A percentile compares a stretch with the other conserved stretches of the same genome.
These are phyloP conservation scores for Cordyceps farinosa DNA, from an alignment of 2,329 filamentous ascomycete species.

Conservation along the genomic window DNA sequence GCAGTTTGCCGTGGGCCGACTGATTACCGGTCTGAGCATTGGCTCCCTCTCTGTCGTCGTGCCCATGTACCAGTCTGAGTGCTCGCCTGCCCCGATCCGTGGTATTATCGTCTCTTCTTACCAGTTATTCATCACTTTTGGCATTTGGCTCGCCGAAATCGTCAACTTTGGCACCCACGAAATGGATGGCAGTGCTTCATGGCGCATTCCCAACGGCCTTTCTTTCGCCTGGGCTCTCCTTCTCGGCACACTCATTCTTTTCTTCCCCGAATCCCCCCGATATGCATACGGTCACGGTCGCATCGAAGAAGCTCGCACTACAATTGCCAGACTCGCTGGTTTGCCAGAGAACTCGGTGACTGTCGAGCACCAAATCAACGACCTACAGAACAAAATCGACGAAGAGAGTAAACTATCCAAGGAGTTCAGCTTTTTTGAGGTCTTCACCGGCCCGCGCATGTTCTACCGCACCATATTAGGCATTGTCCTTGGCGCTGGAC, in stretches of 20 bases:
- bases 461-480: conserved; percentile 61
- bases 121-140: conserved; percentile 67
- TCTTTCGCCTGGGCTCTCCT: conserved; percentile 53
- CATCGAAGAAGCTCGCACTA: conserved; percentile 45
- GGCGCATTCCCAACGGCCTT: conserved; percentile 61
- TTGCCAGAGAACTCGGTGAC: conserved; percentile 36
- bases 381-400: conserved; percentile 49
- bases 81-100: conserved; percentile 60
- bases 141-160: conserved; percentile 58
- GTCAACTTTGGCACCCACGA: conserved; percentile 59
- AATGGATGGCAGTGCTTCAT: conserved; percentile 47
- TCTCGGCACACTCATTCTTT: conserved; percentile 47
- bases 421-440: conserved; percentile 53
- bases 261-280: conserved; percentile 54
- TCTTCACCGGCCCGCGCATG: conserved; percentile 67
- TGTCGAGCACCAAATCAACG: conserved; percentile 47
- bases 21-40: conserved; percentile 64
- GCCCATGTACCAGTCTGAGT: conserved; percentile 67
- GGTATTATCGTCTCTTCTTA: conserved; percentile 62
- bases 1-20: conserved; percentile 61
- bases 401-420: conserved; percentile 43
- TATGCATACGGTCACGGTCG: conserved; percentile 47
- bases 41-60: conserved; percentile 62
- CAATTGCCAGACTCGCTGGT: conserved; percentile 46
- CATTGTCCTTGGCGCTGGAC: conserved; percentile 59